phyloP scores from a whole-genome alignment of 1,284 basidiomycete genomes.

The Papiliotrema fonsecae region DNA sequence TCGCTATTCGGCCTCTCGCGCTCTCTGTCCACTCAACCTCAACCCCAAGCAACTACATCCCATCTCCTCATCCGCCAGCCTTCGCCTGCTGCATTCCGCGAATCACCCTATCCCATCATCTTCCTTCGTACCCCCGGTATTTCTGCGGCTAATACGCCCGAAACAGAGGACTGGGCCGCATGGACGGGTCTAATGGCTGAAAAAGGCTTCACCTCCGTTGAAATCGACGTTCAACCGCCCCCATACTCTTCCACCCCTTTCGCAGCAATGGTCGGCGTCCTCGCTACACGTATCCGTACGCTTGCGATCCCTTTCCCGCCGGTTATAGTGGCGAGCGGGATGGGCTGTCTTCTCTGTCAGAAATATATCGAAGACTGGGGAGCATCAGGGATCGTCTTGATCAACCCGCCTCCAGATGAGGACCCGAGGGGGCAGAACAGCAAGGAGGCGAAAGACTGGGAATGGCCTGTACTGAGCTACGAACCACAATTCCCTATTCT shows the following conservation, averaged over 20 bases:
- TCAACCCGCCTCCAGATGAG: slow-evolving; percentile 53
- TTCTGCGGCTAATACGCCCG: slow-evolving; percentile 1
- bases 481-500: slow-evolving; percentile 63
- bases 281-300: slow-evolving; percentile 44
- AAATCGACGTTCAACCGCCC: slow-evolving; percentile 51
- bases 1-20: slow-evolving; percentile 3
- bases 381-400: slow-evolving; percentile 58
- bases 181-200: slow-evolving; percentile 55
- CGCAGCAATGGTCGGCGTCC: slow-evolving; percentile 22
- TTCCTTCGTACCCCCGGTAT: slow-evolving; percentile 31
- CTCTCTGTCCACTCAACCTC: neutral
- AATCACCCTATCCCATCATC: slow-evolving; percentile 39
- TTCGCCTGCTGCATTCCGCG: slow-evolving; percentile 24
- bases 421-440: slow-evolving; percentile 8
- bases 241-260: slow-evolving; percentile 12
- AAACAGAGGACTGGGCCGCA: slow-evolving; percentile 19
- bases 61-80: slow-evolving; percentile 32
- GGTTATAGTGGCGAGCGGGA: slow-evolving; percentile 56
- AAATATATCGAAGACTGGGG: slow-evolving; percentile 63
- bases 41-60: slow-evolving; percentile 14
- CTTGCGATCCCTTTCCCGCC: slow-evolving; percentile 60
- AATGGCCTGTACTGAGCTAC: slow-evolving; percentile 56
- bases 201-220: slow-evolving; percentile 59
- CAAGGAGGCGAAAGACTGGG: slow-evolving; percentile 30
- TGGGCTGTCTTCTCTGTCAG: slow-evolving; percentile 57